Evolutionary conservation across 164 flowering plant genomes (phyloP).

Genomic region (Cinnamomum micranthum): DNA sequence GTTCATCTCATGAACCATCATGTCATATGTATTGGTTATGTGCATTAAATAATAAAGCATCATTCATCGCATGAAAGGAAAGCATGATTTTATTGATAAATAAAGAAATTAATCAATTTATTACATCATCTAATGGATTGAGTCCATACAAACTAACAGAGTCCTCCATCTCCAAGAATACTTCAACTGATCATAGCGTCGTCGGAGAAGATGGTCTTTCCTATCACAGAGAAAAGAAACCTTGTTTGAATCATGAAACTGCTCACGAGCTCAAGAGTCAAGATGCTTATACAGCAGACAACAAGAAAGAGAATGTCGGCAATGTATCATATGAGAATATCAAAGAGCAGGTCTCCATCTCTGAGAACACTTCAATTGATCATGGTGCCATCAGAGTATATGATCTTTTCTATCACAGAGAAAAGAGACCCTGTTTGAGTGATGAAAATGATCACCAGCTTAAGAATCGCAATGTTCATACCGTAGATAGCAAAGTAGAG

Average conservation of each 20-base stretch:
- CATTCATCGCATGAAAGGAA: too few relatives aligned
- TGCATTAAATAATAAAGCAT: too few relatives aligned
- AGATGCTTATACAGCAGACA: constrained; percentile 7
- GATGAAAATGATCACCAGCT: background rate
- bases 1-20: too few relatives aligned
- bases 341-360: constrained; percentile 35
- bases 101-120: too few relatives aligned
- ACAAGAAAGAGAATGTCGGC: constrained; percentile 4
- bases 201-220: background rate
- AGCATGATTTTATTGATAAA: too few relatives aligned
- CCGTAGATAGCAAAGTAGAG: background rate
- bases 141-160: too few relatives aligned
- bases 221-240: too few relatives aligned
- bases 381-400: constrained; percentile 13
- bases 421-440: background rate
- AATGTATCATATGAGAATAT: background rate
- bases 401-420: background rate
- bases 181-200: background rate
- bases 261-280: background rate
- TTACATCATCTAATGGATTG: too few relatives aligned
- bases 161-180: background rate
- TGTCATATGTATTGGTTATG: too few relatives aligned
- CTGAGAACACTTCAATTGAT: constrained; percentile 55
- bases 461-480: background rate
- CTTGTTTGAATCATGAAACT: background rate